phyloP scores from a whole-genome alignment of 768 basidiomycete genomes.

The Pholiota molesta region DNA sequence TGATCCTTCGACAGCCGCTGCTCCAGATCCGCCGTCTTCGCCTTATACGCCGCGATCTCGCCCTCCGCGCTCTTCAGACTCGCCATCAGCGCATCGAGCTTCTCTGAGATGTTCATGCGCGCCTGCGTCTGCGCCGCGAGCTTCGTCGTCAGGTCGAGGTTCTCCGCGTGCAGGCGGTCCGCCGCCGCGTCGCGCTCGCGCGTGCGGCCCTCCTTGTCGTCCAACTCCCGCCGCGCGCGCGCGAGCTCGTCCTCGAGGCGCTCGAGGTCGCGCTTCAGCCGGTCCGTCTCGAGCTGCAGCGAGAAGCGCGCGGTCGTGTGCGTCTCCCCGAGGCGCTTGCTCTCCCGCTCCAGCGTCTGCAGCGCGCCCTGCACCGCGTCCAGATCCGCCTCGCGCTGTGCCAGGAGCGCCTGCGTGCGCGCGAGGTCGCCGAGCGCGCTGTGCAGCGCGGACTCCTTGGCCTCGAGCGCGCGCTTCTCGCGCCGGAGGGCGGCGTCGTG shows the following conservation, averaged over 20 bases:
- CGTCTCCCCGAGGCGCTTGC: slow-evolving; percentile 80
- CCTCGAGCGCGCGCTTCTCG: slow-evolving; percentile 66
- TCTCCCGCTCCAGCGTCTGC: slow-evolving; percentile 73
- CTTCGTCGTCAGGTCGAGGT: slow-evolving; percentile 77
- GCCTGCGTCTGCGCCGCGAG: slow-evolving; percentile 88
- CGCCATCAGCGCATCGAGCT: slow-evolving; percentile 74
- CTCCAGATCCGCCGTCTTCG: slow-evolving; percentile 76
- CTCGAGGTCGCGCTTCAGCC: slow-evolving; percentile 82
- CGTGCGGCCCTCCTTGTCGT: slow-evolving; percentile 62
- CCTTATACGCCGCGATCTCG: slow-evolving; percentile 62
- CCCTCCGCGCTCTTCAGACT: slow-evolving; percentile 66
- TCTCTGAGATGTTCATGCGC: slow-evolving; percentile 83
- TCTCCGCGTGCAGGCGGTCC: slow-evolving; percentile 78
- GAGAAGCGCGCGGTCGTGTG: slow-evolving; percentile 84
- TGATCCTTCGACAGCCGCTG: slow-evolving; percentile 82
- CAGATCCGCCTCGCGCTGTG: slow-evolving; percentile 77
- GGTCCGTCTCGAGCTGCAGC: slow-evolving; percentile 87
- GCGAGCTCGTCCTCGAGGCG: slow-evolving; percentile 78
- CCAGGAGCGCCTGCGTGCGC: slow-evolving; percentile 62
- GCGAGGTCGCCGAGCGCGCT: slow-evolving; percentile 65
- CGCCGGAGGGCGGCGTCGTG: slow-evolving; percentile 63
- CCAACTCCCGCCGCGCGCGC: slow-evolving; percentile 69
- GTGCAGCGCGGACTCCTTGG: slow-evolving; percentile 69
- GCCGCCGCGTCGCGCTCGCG: slow-evolving; percentile 74
- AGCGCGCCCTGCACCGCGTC: slow-evolving; percentile 71